Evolutionary conservation across 2,329 filamentous ascomycete genomes (phyloP), one percentile per base, ranked within the genome.

Genomic region (Beauveria medogensis): DNA sequence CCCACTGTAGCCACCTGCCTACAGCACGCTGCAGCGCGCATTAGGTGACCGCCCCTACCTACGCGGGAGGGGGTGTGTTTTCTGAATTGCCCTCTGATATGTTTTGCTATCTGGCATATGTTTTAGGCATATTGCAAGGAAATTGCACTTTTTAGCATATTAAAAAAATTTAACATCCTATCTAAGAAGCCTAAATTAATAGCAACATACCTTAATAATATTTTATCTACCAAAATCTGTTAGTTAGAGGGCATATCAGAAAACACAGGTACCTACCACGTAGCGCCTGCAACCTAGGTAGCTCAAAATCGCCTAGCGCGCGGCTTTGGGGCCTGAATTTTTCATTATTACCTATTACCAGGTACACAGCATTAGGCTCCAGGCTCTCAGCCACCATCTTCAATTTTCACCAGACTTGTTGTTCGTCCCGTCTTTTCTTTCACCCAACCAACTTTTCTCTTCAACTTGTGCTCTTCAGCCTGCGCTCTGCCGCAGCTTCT

Each of bases 251-350:
- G n/a, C n/a, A n/a, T n/a, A n/a, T n/a, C n/a, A n/a, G n/a, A n/a
- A n/a, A n/a, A n/a, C n/a, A n/a, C n/a, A n/a, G 9, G 9, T 30
- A 30, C 12, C 12, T 16, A 16, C 34, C 34, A 16, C 5, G 34
- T 37, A 57, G 55, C 37, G 34, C 37, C 44, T 28, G 30, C 44
- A 40, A n/a, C n/a, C n/a, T n/a, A n/a, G n/a, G n/a, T n/a, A 2
- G 46, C 68, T 65, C 12, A 28, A 67, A 66, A 34, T 52, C 54
- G 62, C 41, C 58, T 69, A 69, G 67, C 44, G 53, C 30, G 24
- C 47, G 61, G 51, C 55, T 64, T 67, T 62, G 60, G 60, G 56
- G 57, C 63, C 61, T 63, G 63, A 30, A 51, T 58, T 41, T 51
- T 58, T 24, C 44, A 9, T 28, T 50, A 37, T 37, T 40, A 16